Conservation (phyloP, 768 basidiomycete species). For the Agrocybe chaxingu region DNA sequence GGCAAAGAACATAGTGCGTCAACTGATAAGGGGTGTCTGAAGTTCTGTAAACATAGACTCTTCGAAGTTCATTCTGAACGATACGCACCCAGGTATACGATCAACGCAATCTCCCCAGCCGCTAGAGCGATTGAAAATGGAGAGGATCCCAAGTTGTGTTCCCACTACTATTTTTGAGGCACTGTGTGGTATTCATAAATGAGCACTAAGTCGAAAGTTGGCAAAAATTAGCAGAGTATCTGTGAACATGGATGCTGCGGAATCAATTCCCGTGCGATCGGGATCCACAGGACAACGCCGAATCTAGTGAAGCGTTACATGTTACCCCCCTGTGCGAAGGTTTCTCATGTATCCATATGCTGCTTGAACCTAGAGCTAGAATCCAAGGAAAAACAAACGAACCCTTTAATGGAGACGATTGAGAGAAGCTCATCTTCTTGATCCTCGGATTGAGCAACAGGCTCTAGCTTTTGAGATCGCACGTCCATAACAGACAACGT, state of each 20-base stretch:
- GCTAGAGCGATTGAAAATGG: conserved; percentile 82
- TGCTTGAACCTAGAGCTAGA: conserved; percentile 1
- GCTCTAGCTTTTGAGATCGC: conserved; percentile 73
- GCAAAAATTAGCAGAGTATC: too few relatives aligned
- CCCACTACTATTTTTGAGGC: conserved; percentile 84
- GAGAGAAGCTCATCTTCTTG: conserved; percentile 94
- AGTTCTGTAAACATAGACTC: conserved; percentile 10
- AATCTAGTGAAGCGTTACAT: too few relatives aligned
- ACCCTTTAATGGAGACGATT: conserved; percentile 82
- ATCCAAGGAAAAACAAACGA: conserved; percentile 20
- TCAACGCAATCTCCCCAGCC: conserved; percentile 95
- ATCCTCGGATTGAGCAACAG: conserved; percentile 86
- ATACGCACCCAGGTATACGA: conserved; percentile 74
- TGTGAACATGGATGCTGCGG: too few relatives aligned
- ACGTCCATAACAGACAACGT: conserved; percentile 92
- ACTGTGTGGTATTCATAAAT: conserved; percentile 30
- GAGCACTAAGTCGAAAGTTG: not conserved
- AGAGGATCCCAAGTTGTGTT: conserved; percentile 85
- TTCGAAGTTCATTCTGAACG: not conserved
- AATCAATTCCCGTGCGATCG: too few relatives aligned
- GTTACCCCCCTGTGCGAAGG: too few relatives aligned
- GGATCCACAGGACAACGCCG: too few relatives aligned
- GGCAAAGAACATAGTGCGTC: conserved; percentile 83
- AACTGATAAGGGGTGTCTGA: conserved; percentile 86
- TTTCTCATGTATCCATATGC: not conserved